phyloP scores from a whole-genome alignment of 176 grass and related monocot species.

The Ananas comosus region DNA sequence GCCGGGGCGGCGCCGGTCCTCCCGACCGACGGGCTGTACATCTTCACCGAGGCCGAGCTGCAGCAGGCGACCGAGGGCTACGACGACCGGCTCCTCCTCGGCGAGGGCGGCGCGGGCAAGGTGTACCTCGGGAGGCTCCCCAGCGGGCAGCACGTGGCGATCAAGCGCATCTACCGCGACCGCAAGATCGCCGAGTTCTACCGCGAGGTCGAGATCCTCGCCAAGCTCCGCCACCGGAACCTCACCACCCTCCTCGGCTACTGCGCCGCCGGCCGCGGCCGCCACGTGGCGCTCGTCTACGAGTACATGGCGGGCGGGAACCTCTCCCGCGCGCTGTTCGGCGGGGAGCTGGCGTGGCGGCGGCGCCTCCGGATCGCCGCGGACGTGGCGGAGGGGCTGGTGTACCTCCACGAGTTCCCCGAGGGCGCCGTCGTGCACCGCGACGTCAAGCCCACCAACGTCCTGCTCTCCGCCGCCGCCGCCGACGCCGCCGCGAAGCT shows the following conservation, averaged over 20 bases:
- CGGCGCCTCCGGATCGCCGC: constrained; percentile 35
- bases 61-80: constrained; percentile 47
- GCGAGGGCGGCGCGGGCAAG: constrained; percentile 50
- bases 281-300: constrained; percentile 45
- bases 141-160: constrained; percentile 49
- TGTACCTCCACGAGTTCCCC: constrained; percentile 50
- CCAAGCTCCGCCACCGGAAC: constrained; percentile 66
- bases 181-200: constrained; percentile 57
- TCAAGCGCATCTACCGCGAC: constrained; percentile 52
- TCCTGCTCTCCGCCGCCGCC: constrained; percentile 34
- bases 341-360: constrained; percentile 32
- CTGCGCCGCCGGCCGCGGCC: constrained; percentile 20
- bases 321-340: constrained; percentile 41
- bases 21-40: constrained; percentile 55
- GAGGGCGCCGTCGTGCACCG: constrained; percentile 63
- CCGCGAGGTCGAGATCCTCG: constrained; percentile 47
- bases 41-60: constrained; percentile 60
- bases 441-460: constrained; percentile 68
- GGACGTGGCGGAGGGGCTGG: constrained; percentile 50
- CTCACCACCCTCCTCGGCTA: constrained; percentile 53
- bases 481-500: constrained; percentile 41
- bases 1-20: constrained; percentile 10
- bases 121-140: constrained; percentile 60
- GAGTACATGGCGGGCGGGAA: constrained; percentile 74
- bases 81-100: constrained; percentile 43